phyloP scores from a whole-genome alignment of 2,329 filamentous ascomycete species.

The Sporothrix brasiliensis region DNA sequence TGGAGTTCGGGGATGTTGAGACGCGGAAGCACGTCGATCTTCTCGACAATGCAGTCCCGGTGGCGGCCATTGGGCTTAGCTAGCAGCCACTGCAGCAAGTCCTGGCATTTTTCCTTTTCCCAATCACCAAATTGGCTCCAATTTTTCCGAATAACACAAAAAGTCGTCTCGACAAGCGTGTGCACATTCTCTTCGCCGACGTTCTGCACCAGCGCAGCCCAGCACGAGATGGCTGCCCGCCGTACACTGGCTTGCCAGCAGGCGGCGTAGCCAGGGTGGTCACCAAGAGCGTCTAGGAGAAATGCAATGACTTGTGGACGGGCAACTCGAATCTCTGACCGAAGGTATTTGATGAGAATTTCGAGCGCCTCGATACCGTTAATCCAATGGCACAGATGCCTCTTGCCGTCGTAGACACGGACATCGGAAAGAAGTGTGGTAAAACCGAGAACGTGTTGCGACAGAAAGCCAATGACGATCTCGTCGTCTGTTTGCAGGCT shows the following conservation, averaged over 20 bases:
- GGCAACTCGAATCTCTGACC: constrained; percentile 72
- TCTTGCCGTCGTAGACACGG: constrained; percentile 40
- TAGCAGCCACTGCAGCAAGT: constrained; percentile 67
- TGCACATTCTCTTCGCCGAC: constrained; percentile 72
- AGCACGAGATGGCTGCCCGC: constrained; percentile 77
- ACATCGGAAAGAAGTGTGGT: constrained; percentile 79
- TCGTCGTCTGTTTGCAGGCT: constrained; percentile 50
- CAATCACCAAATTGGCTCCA: constrained; percentile 69
- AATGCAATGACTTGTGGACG: constrained; percentile 94
- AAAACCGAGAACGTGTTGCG: constrained; percentile 81
- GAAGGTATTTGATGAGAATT: constrained; percentile 80
- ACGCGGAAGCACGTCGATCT: constrained; percentile 77
- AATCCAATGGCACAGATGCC: constrained; percentile 36
- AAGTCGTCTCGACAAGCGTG: constrained; percentile 80
- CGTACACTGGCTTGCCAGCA: constrained; percentile 55
- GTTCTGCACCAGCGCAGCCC: constrained; percentile 74
- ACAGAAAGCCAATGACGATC: constrained; percentile 72
- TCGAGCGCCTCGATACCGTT: constrained; percentile 72
- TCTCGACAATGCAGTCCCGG: constrained; percentile 61
- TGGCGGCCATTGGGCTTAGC: constrained; percentile 49
- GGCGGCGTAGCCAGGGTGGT: constrained; percentile 52
- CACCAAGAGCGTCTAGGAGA: constrained; percentile 78
- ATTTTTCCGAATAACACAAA: constrained; percentile 81
- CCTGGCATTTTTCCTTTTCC: constrained; percentile 62
- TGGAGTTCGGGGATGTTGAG: constrained; percentile 71